These are phyloP conservation scores for Debaryomyces maramus DNA, from an alignment of 805 yeast genomes.

Conservation along the genomic window DNA sequence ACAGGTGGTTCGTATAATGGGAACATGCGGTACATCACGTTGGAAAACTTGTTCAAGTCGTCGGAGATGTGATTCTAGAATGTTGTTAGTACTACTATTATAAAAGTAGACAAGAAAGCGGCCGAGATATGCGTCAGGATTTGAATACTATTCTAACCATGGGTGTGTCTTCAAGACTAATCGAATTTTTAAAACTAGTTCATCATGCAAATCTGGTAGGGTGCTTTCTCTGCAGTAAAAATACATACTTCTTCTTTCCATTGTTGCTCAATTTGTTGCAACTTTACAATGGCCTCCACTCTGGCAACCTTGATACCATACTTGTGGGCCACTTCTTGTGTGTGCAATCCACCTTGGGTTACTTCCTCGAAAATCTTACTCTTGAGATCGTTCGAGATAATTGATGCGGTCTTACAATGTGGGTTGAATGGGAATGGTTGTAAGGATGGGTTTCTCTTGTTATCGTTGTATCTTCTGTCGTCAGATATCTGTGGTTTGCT, in stretches of 20 bases:
- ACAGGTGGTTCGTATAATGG: constrained; percentile 56
- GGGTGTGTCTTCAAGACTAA: constrained; percentile 75
- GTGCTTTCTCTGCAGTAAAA: constrained; percentile 11
- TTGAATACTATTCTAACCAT: constrained; percentile 49
- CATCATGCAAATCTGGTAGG: constrained; percentile 37
- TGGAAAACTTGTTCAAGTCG: constrained; percentile 60
- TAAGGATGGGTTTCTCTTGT: constrained; percentile 34
- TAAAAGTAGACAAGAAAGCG: constrained; percentile 5
- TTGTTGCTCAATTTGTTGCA: constrained; percentile 62
- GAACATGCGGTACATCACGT: constrained; percentile 73
- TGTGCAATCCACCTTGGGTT: constrained; percentile 49
- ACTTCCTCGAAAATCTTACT: constrained; percentile 58
- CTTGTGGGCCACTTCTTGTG: constrained; percentile 74
- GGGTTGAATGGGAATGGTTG: constrained; percentile 84
- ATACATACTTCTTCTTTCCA: constrained; percentile 63
- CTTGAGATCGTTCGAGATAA: constrained; percentile 60
- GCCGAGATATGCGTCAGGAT: constrained; percentile 13
- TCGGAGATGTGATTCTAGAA: constrained; percentile 47
- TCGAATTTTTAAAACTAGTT: constrained; percentile 50
- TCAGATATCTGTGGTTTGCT: constrained; percentile 7
- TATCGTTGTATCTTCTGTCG: constrained; percentile 14
- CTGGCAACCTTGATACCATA: constrained; percentile 82
- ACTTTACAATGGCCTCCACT: constrained; percentile 80
- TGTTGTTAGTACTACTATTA: constrained; percentile 34
- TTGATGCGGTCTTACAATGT: constrained; percentile 64